Evolutionary conservation across 108 stramenopile genomes (phyloP), one percentile per base, ranked within the genome.

Genomic region (Pseudonitzschia delicatissima): DNA sequence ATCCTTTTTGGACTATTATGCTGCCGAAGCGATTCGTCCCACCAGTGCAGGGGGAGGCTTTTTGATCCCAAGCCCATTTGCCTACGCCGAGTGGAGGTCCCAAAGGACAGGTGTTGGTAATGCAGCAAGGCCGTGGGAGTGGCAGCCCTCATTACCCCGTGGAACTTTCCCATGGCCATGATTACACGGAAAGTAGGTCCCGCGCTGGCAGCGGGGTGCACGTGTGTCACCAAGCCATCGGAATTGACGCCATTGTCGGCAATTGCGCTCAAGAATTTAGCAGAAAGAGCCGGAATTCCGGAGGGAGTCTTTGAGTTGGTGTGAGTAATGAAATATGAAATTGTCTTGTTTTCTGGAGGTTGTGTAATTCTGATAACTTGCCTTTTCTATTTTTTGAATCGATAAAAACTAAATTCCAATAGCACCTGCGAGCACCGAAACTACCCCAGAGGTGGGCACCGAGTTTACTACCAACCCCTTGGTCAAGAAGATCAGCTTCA

Each of bases 141-240:
- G 17, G 40, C 64, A 12, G 82, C 69, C 32, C 64, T 82, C 69
- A 70, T 74, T 39, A 57, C 74, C 12, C 98, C 98, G 15, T 98
- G 97, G 97, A 99, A 99, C 77, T 99, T 98, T 71, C 99, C 99
- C 0, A 45, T 80, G 28, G 97, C 97, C 17, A 97, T 99, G 98
- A 87, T 98, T 28, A 94, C 97, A 11, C 82, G 94, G n/a, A 97
- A 97, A 67, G 86, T 81, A 2, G 94, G 78, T 34, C 97, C 97
- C 12, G 95, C 95, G 0, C 69, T 98, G 36, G 93, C 87, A 12
- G 91, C 94, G 1, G 97, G 97, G 4, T 94, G 93, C 78, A 79
- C 89, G 11, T 84, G 85, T 2, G 85, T 98, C 6, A 76, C 96
- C 23, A 98, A 98, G 71, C 97, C 97, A 8, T 87, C 86, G 33